Evolutionary conservation across 129 eudicot genomes (phyloP).

Genomic region (Artemisia tridentata): DNA sequence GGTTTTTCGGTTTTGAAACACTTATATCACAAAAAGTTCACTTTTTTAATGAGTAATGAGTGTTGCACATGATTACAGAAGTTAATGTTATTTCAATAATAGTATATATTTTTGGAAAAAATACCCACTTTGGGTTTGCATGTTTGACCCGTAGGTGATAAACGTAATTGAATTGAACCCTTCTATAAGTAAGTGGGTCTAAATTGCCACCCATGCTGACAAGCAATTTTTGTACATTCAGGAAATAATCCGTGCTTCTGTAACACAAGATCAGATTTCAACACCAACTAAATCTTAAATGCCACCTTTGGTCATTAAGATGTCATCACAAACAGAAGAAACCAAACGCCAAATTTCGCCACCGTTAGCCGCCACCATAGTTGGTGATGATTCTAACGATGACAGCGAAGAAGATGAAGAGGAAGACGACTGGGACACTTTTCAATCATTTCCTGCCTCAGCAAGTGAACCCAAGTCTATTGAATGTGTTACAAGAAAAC

Average conservation of each 20-base stretch:
- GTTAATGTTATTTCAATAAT: too few species aligned
- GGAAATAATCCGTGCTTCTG: conserved; percentile 89
- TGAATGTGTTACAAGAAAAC: conserved; percentile 21
- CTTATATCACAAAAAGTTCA: too few species aligned
- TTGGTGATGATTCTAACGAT: conserved; percentile 20
- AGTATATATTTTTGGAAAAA: too few species aligned
- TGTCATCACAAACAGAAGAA: conserved; percentile 64
- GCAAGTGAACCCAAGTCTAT: conserved; percentile 33
- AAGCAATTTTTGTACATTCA: conserved; percentile 35
- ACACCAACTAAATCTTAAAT: conserved; percentile 36
- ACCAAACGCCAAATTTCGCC: conserved; percentile 30
- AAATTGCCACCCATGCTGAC: conserved; percentile 1
- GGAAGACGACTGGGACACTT: conserved; percentile 69
- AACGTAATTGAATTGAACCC: too few species aligned
- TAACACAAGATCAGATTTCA: conserved; percentile 68
- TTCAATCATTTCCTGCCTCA: conserved; percentile 87
- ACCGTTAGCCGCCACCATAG: conserved; percentile 30
- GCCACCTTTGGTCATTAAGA: conserved; percentile 64
- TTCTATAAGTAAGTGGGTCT: too few species aligned
- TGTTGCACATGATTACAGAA: too few species aligned
- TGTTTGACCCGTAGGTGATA: too few species aligned
- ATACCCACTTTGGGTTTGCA: too few species aligned
- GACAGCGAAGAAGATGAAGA: conserved; percentile 38
- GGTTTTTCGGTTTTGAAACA: too few species aligned
- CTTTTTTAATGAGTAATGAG: too few species aligned